Evolutionary conservation across 2,329 filamentous ascomycete species (phyloP).

Genomic region (Ophiosphaerella herpotricha): DNA sequence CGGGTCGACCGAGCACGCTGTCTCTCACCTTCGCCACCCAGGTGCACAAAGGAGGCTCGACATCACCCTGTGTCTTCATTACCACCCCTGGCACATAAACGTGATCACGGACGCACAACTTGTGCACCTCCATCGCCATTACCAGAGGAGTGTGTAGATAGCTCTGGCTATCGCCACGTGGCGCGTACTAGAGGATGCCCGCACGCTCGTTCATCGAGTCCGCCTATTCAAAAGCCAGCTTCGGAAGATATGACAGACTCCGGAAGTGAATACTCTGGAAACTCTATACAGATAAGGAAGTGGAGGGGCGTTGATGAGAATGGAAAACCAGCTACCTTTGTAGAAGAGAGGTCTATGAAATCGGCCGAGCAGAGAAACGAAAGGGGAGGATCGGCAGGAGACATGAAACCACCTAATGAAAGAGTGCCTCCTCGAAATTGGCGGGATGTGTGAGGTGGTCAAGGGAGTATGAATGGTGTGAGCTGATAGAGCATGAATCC

Average conservation of each 20-base stretch:
- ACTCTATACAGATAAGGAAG: conserved; percentile 23
- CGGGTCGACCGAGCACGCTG: conserved; percentile 20
- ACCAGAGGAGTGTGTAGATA: conserved; percentile 5
- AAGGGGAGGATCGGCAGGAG: conserved; percentile 1
- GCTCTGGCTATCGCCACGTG: conserved; percentile 19
- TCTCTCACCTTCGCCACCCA: conserved; percentile 19
- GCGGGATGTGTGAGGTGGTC: conserved; percentile 12
- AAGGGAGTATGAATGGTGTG: background rate
- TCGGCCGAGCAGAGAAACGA: conserved; percentile 17
- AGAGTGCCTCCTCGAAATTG: conserved; percentile 4
- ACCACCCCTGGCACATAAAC: background rate
- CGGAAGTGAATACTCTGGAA: conserved; percentile 24
- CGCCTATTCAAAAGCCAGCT: conserved; percentile 1
- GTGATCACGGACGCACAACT: conserved; percentile 5
- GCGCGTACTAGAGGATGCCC: conserved; percentile 4
- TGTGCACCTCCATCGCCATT: conserved; percentile 5
- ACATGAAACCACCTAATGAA: conserved; percentile 3
- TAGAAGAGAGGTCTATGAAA: conserved; percentile 25
- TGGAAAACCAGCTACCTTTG: conserved; percentile 30
- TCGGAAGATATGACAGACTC: conserved; percentile 32
- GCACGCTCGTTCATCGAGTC: conserved; percentile 10
- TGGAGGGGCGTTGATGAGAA: conserved; percentile 38
- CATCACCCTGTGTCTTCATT: conserved; percentile 17
- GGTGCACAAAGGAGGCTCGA: conserved; percentile 15
- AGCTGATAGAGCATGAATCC: background rate